phyloP scores from a whole-genome alignment of 225 moss, liverwort and hornwort genomes.

The Thuidium tamariscinum region DNA sequence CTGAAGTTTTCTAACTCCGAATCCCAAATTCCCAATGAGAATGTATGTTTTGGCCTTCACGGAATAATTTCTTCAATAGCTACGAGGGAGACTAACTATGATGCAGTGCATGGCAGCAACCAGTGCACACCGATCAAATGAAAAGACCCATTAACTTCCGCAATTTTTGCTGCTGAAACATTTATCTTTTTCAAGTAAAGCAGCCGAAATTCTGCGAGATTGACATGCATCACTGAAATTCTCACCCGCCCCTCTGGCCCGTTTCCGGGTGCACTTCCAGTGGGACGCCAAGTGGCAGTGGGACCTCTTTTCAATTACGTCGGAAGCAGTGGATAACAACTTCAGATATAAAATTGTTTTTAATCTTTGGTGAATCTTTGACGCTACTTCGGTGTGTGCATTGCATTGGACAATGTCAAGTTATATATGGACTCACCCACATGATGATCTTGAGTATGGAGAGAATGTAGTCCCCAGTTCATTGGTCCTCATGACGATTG shows the following conservation, averaged over 20 bases:
- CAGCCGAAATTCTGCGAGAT: not conserved
- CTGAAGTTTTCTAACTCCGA: not conserved
- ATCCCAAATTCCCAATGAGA: not conserved
- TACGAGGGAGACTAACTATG: not conserved
- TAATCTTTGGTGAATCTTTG: slow-evolving; percentile 5
- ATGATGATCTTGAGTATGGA: not conserved
- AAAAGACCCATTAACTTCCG: not conserved
- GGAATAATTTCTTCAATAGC: not conserved
- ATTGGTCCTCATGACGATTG: slow-evolving; percentile 1
- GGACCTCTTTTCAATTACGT: not conserved
- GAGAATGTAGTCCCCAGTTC: not conserved
- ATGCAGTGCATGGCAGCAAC: not conserved
- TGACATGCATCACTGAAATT: not conserved
- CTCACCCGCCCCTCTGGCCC: not conserved
- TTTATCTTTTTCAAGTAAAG: not conserved
- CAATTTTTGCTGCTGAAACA: not conserved
- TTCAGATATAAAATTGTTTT: not conserved
- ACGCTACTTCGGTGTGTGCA: not conserved
- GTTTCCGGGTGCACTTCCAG: not conserved
- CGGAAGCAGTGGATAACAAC: not conserved
- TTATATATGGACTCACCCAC: not conserved
- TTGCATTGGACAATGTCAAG: not conserved
- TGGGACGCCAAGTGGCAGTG: not conserved
- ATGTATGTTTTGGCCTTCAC: not conserved
- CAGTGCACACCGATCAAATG: not conserved